Evolutionary conservation across 129 eudicot species (phyloP), one percentile per base, ranked within the genome.

Genomic region (Smallanthus sonchifolius): DNA sequence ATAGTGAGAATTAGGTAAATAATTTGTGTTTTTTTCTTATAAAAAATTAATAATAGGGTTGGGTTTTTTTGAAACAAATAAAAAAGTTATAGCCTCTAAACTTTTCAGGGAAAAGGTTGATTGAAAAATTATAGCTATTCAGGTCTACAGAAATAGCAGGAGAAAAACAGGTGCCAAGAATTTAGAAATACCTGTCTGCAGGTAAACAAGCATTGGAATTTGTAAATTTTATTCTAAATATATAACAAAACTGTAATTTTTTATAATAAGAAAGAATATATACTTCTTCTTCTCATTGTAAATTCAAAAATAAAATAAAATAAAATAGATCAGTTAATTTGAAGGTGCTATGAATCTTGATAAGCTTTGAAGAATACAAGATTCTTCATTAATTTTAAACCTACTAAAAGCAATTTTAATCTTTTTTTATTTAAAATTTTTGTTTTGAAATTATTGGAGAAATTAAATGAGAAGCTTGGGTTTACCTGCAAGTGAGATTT

Each of bases 401-500:
- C 62, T 61, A 16, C 14, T 11, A 45, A 19, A 63, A 45, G 55
- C 80, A 28, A 37, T 1, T 36, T 38, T 16, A 34, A 30, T 76
- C 59, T 39, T 67, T 76, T 76, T 6, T 19, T 37, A 19, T 64
- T 24, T 14, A 2, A 13, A 13, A 10, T 14, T 47, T 13, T 2
- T 47, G 2, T 9, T 42, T 42, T 9, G 47, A 42, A 38, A 42
- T 42, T 8, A 4, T 56, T 59, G 45, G 16, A 51, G 16, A 51
- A 13, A 64, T 62, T 56, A n/a, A 13, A 13, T 6, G 32, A 8
- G 72, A 70, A 9, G 24, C 36, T 44, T 63, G 40, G 39, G 32
- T 32, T 77, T 82, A 93, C 98, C 98, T 93, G 98, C 77, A 93
- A 84, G 90, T 93, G 98, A 65, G 98, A 93, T 79, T 93, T 93